A percentile compares a stretch with the other conserved stretches of the same genome.
Conservation (phyloP, 805 yeast genomes). For the Saccharomycopsis schoenii region DNA sequence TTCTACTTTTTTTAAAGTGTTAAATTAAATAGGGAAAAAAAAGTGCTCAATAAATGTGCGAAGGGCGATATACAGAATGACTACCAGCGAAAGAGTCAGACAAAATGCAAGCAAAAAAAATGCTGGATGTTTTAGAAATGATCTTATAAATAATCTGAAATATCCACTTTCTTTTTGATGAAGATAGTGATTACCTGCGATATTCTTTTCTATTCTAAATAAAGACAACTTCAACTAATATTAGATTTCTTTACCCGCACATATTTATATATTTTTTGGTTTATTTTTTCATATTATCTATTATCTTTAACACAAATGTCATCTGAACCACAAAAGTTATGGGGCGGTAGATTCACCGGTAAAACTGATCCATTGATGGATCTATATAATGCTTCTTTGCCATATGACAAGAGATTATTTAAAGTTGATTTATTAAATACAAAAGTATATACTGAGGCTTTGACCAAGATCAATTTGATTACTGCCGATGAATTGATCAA, state of each 20-base stretch:
- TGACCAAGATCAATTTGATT: constrained; percentile 67
- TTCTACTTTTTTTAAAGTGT: background rate
- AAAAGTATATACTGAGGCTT: constrained; percentile 81
- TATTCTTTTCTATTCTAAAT: too few relatives aligned
- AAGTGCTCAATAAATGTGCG: background rate
- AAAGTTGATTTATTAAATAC: constrained; percentile 92
- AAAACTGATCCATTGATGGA: constrained; percentile 97
- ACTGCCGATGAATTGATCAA: constrained; percentile 62
- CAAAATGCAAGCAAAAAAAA: background rate
- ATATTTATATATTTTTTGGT: background rate
- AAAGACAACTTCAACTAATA: too few relatives aligned
- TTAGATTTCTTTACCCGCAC: too few relatives aligned
- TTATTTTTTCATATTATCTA: background rate
- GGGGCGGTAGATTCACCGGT: constrained; percentile 99
- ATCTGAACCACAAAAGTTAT: constrained; percentile 39
- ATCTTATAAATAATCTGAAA: background rate
- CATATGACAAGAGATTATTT: constrained; percentile 93
- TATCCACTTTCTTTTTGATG: background rate
- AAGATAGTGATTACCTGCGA: too few relatives aligned
- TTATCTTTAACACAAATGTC: background rate
- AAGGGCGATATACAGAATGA: background rate
- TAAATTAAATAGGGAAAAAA: background rate
- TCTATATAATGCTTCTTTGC: constrained; percentile 90
- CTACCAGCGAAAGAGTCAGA: background rate
- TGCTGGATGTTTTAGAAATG: background rate